phyloP scores from a whole-genome alignment of 768 basidiomycete genomes.

The Chalciporus chontae region DNA sequence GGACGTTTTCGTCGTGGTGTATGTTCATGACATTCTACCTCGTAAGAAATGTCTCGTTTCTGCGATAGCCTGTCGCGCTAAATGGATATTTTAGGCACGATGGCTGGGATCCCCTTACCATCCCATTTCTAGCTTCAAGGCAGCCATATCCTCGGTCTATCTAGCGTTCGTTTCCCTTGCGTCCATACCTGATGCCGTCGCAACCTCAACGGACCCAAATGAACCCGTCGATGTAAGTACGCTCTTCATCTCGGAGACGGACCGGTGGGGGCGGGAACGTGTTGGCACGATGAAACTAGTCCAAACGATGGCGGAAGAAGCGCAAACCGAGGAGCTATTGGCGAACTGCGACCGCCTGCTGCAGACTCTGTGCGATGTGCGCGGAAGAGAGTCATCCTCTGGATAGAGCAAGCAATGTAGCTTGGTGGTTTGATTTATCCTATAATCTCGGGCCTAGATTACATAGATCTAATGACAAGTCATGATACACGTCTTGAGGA shows the following conservation, averaged over 20 bases:
- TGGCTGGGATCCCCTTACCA: constrained; percentile 65
- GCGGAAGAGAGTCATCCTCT: constrained; percentile 25
- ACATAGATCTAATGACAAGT: constrained; percentile 3
- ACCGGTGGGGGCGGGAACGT: constrained; percentile 51
- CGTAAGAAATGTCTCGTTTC: constrained; percentile 38
- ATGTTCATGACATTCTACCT: constrained; percentile 61
- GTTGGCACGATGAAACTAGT: constrained; percentile 49
- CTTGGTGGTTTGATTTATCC: neutral
- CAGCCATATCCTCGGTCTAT: constrained; percentile 65
- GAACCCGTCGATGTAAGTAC: constrained; percentile 23
- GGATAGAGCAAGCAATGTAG: constrained; percentile 3
- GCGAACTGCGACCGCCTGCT: constrained; percentile 56
- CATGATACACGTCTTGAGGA: neutral
- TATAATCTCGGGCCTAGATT: neutral
- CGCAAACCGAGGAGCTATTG: constrained; percentile 46
- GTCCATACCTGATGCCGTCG: constrained; percentile 39
- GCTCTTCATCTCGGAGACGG: constrained; percentile 53
- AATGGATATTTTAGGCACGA: constrained; percentile 48
- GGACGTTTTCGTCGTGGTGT: constrained; percentile 41
- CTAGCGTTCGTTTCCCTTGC: constrained; percentile 56
- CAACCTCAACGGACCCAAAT: constrained; percentile 7
- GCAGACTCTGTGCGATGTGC: constrained; percentile 30
- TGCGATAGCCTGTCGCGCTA: neutral
- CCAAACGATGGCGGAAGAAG: constrained; percentile 48
- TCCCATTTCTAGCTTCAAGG: constrained; percentile 57